Evolutionary conservation across 768 basidiomycete species (phyloP).

Genomic region (Nidularia pulvinata): DNA sequence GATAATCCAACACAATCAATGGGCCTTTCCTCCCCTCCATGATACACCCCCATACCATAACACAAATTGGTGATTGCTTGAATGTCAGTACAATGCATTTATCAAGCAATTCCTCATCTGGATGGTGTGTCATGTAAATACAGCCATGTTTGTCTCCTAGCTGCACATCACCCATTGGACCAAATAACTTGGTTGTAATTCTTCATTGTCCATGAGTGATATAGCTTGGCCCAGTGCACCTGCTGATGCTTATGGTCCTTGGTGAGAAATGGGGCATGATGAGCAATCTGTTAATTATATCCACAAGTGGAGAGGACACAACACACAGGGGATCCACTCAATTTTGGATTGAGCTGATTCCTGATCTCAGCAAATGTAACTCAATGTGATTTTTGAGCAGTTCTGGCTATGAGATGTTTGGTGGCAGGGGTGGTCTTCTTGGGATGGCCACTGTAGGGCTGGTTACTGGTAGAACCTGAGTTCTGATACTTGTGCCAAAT

Average conservation of each 20-base stretch:
- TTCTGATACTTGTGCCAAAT: neutral
- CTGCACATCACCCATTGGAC: conserved; percentile 9
- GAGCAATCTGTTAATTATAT: conserved; percentile 16
- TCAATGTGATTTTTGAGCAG: conserved; percentile 13
- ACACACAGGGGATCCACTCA: conserved; percentile 10
- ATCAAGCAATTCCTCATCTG: conserved; percentile 7
- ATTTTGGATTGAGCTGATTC: conserved; percentile 5
- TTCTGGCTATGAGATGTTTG: conserved; percentile 13
- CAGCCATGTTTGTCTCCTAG: conserved; percentile 8
- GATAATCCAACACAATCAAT: conserved; percentile 17
- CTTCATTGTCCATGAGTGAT: neutral
- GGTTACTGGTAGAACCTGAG: conserved; percentile 5
- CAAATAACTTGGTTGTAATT: conserved; percentile 13
- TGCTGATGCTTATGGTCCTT: conserved; percentile 2
- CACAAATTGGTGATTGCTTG: conserved; percentile 19
- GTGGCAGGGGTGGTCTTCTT: conserved; percentile 11
- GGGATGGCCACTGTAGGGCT: conserved; percentile 1
- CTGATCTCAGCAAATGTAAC: conserved; percentile 11
- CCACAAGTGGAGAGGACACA: conserved; percentile 8
- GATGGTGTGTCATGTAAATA: conserved; percentile 9
- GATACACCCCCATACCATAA: conserved; percentile 21
- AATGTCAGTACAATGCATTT: conserved; percentile 18
- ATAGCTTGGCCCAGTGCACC: conserved; percentile 9
- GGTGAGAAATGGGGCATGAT: conserved; percentile 19
- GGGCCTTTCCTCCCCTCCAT: no score